Percentiles rank a stretch among this genome's conserved stretches.
Evolutionary conservation across 352 stramenopile genomes (phyloP).

Genomic region (Phytophthora fragariaefolia): DNA sequence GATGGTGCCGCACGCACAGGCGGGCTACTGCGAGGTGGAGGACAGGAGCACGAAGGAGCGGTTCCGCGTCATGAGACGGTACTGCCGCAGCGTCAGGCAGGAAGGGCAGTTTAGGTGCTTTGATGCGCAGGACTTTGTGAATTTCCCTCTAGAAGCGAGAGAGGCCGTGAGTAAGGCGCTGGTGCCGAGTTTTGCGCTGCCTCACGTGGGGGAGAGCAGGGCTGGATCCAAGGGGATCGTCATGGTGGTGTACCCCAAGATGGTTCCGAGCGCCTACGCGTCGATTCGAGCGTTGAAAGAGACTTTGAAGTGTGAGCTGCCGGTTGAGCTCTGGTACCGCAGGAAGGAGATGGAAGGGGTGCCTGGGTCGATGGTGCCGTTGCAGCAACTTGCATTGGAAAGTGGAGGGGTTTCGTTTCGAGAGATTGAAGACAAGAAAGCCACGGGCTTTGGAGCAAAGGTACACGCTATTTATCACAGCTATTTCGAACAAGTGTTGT

Average conservation of each 20-base stretch:
- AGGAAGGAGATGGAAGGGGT: constrained; percentile 37
- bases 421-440: constrained; percentile 42
- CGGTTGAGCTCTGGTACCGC: constrained; percentile 64
- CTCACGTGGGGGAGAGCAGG: constrained; percentile 1
- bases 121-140: constrained; percentile 51
- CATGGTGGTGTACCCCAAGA: constrained; percentile 66
- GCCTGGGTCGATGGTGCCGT: constrained; percentile 25
- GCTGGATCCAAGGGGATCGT: constrained; percentile 44
- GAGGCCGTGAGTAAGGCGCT: constrained; percentile 25
- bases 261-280: constrained; percentile 55
- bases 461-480: constrained; percentile 60
- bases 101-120: constrained; percentile 52
- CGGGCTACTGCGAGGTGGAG: constrained; percentile 53
- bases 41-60: constrained; percentile 40
- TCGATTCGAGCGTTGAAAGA: constrained; percentile 42
- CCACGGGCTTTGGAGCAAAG: constrained; percentile 58
- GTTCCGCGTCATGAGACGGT: constrained; percentile 47
- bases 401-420: constrained; percentile 25
- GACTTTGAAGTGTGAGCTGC: constrained; percentile 43
- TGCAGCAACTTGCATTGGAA: constrained; percentile 11
- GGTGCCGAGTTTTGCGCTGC: constrained; percentile 19
- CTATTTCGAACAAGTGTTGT: constrained; percentile 53
- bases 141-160: constrained; percentile 39
- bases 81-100: constrained; percentile 40
- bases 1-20: constrained; percentile 30